Conservation (phyloP, 306 rosid species). For the Dalbergia cultrata region DNA sequence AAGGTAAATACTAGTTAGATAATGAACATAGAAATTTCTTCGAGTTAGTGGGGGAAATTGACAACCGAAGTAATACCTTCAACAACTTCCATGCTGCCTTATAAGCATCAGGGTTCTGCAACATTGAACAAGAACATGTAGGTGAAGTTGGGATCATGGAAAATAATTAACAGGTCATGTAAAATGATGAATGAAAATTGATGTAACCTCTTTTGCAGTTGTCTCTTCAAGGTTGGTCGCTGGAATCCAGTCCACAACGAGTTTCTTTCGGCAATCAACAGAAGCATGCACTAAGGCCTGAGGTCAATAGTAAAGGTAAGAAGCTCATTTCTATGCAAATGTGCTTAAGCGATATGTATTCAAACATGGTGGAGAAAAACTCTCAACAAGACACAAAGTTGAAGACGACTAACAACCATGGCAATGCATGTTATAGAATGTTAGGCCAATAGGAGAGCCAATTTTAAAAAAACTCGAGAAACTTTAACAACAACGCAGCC, state of each 20-base stretch:
- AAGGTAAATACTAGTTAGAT: slow-evolving; percentile 42
- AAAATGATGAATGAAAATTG: slow-evolving; percentile 31
- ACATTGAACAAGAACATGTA: slow-evolving; percentile 40
- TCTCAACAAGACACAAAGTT: slow-evolving; percentile 7
- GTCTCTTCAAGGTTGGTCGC: slow-evolving; percentile 77
- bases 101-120: slow-evolving; percentile 74
- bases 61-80: slow-evolving; percentile 57
- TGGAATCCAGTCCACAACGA: slow-evolving; percentile 80
- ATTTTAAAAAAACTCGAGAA: neutral
- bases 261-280: slow-evolving; percentile 69
- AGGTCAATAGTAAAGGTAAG: slow-evolving; percentile 29
- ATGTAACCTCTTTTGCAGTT: slow-evolving; percentile 66
- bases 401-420: slow-evolving; percentile 11
- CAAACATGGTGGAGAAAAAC: slow-evolving; percentile 4
- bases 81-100: slow-evolving; percentile 85
- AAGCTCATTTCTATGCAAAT: slow-evolving; percentile 20
- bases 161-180: slow-evolving; percentile 10
- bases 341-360: slow-evolving; percentile 1
- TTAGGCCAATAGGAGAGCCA: slow-evolving; percentile 16
- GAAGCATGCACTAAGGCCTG: slow-evolving; percentile 91
- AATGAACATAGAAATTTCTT: neutral
- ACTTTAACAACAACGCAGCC: neutral
- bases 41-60: slow-evolving; percentile 1
- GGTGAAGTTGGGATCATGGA: slow-evolving; percentile 6
- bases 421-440: neutral